Conservation (phyloP, 1,284 basidiomycete species). For the Psilocybe mexicana region DNA sequence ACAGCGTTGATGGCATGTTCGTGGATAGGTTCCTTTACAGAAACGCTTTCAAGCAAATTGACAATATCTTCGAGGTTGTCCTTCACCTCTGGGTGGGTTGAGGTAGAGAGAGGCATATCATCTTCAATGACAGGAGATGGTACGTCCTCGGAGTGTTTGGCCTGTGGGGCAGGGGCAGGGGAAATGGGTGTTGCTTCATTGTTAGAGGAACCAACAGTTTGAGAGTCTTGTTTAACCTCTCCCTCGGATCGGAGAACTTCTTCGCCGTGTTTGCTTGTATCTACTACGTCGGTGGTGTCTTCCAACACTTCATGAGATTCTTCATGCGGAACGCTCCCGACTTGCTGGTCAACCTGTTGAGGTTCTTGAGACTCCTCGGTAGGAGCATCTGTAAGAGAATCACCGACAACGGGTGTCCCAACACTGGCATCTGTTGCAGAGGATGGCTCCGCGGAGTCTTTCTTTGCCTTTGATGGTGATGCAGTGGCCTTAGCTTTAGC, state of each 20-base stretch:
- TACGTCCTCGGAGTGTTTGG: constrained; percentile 10
- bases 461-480: constrained; percentile 12
- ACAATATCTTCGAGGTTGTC: constrained; percentile 54
- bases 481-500: constrained; percentile 23
- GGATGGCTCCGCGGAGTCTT: constrained; percentile 16
- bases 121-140: constrained; percentile 1
- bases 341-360: constrained; percentile 19
- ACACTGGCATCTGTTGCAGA: constrained; percentile 24
- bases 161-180: constrained; percentile 9
- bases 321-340: constrained; percentile 20
- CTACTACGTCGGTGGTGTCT: not conserved
- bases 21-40: constrained; percentile 37
- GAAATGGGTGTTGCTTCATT: constrained; percentile 9
- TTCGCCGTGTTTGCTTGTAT: not conserved
- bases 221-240: constrained; percentile 2
- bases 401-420: constrained; percentile 9
- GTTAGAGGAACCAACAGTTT: not conserved
- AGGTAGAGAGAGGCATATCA: constrained; percentile 1
- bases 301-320: constrained; percentile 5
- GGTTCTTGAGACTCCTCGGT: constrained; percentile 18
- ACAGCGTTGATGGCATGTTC: constrained; percentile 35
- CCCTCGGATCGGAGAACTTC: not conserved
- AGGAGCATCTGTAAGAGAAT: constrained; percentile 2
- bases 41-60: constrained; percentile 55
- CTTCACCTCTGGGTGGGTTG: constrained; percentile 6